Evolutionary conservation across 208 protist species (phyloP).

Genomic region (Trypanosoma platydactyli): DNA sequence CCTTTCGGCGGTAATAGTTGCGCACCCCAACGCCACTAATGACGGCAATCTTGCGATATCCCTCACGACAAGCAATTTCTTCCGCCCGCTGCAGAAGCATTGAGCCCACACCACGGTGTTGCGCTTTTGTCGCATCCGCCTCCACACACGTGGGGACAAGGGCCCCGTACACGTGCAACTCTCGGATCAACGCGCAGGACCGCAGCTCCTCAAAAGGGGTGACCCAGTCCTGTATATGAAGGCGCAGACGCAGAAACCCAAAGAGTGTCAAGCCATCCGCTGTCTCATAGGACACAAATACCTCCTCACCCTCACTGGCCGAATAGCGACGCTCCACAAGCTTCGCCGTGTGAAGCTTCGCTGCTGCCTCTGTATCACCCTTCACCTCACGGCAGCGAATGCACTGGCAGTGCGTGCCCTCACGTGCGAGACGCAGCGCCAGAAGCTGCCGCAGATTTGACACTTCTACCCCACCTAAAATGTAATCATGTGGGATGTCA

Average conservation of each 20-base stretch:
- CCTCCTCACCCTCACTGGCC: constrained; percentile 70
- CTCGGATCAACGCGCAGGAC: constrained; percentile 94
- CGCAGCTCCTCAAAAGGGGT: constrained; percentile 94
- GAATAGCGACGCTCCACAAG: constrained; percentile 62
- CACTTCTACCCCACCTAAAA: constrained; percentile 96
- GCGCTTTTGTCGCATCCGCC: constrained; percentile 72
- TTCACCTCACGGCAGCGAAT: constrained; percentile 95
- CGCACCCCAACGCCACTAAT: constrained; percentile 97
- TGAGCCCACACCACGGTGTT: constrained; percentile 96
- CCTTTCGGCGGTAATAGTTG: constrained; percentile 96
- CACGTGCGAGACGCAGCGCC: constrained; percentile 83
- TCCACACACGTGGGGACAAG: constrained; percentile 56
- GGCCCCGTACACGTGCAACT: constrained; percentile 97
- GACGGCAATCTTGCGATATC: constrained; percentile 94
- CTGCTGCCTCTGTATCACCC: constrained; percentile 47
- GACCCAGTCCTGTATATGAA: constrained; percentile 76
- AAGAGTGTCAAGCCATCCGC: constrained; percentile 67
- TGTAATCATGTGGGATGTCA: constrained; percentile 98
- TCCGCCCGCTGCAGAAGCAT: constrained; percentile 97
- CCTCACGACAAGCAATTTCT: constrained; percentile 91
- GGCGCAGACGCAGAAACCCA: constrained; percentile 78
- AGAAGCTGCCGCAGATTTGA: constrained; percentile 97
- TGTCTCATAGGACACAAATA: constrained; percentile 82
- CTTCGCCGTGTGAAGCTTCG: constrained; percentile 46
- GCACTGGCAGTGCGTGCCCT: constrained; percentile 92